Evolutionary conservation across 176 grass and related monocot genomes (phyloP), one percentile per base, ranked within the genome.

Genomic region (Aegilops tauschii): DNA sequence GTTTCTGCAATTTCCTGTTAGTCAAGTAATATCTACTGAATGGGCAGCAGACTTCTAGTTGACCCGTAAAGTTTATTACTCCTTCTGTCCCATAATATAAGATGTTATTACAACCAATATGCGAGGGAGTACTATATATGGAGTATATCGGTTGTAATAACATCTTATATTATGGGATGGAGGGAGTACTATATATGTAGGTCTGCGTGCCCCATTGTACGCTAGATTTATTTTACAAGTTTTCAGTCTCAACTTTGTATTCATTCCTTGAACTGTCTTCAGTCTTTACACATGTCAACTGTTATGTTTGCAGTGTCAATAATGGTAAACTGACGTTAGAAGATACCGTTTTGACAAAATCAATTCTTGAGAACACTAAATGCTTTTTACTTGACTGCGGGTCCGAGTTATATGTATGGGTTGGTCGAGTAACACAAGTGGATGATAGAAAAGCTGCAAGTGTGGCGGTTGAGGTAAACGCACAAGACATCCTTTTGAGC

Each of bases 321-420:
- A 92, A 93, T 81, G 94, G 89, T 73, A 91, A 93, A 86, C 74
- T 99, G 68, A 99, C 87, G 27, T 91, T 88, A 79, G 97, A 99
- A 91, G 94, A 97, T 42, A 73, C 23, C 10, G 56, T 35, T 42
- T 89, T 94, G 78, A 86, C 90, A 86, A 97, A 99, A 92, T 88
- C 92, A 90, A 61, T 94, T 84, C 82, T 99, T 61, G 94, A 93
- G 78, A 97, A 94, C 73, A 97, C 89, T 37, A 97, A 99, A 85
- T 99, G 97, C 29, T 97, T 95, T 89, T 85, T 99, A 82, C 72
- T 99, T 70, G 97, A 99, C 87, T 99, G 90, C 79, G 94, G 94
- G 58, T 86, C 97, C 88, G 94, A 99, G 75, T 79, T 99, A 79
- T 94, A 93, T 93, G 81, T 97, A 79, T 99, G 97, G 97, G 94